Percentiles rank a stretch among this genome's conserved stretches.
Conservation (phyloP, 1,284 basidiomycete genomes). For the Boletus calvinii region DNA sequence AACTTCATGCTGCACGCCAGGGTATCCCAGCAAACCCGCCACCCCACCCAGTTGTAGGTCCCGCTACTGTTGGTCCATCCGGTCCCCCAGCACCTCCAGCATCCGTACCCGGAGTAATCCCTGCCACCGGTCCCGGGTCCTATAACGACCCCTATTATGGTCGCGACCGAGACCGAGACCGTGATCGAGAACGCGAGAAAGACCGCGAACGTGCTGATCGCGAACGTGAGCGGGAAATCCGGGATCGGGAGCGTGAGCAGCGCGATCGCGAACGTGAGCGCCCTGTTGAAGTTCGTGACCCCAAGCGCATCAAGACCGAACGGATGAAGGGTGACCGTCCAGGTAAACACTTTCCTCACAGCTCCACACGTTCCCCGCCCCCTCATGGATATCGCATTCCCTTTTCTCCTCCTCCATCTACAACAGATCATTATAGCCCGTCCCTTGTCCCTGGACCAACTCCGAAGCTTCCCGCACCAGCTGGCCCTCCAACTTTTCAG, state of each 20-base stretch:
- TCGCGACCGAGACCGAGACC: conserved; percentile 41
- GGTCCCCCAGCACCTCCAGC: conserved; percentile 30
- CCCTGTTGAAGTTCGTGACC: conserved; percentile 37
- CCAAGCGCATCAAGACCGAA: conserved; percentile 47
- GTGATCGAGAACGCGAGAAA: conserved; percentile 40
- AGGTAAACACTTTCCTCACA: conserved; percentile 33
- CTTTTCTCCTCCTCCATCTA: conserved; percentile 23
- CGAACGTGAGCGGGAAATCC: conserved; percentile 37
- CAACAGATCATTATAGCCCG: conserved; percentile 33
- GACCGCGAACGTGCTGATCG: conserved; percentile 39
- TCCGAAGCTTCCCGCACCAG: conserved; percentile 30
- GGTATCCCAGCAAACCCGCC: conserved; percentile 33
- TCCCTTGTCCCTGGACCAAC: conserved; percentile 34
- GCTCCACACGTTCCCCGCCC: conserved; percentile 24
- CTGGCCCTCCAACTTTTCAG: conserved; percentile 35
- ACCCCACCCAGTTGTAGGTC: conserved; percentile 35
- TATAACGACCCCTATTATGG: conserved; percentile 41
- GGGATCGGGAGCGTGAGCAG: conserved; percentile 40
- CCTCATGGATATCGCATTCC: conserved; percentile 29
- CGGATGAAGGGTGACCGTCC: conserved; percentile 39
- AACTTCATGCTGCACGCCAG: conserved; percentile 53
- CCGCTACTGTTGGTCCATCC: conserved; percentile 34
- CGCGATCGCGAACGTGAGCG: conserved; percentile 38
- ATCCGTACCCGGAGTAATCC: conserved; percentile 31
- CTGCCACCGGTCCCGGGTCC: conserved; percentile 35